Conservation (phyloP, 257 asterid genomes). For the Solanum ossicruentum region DNA sequence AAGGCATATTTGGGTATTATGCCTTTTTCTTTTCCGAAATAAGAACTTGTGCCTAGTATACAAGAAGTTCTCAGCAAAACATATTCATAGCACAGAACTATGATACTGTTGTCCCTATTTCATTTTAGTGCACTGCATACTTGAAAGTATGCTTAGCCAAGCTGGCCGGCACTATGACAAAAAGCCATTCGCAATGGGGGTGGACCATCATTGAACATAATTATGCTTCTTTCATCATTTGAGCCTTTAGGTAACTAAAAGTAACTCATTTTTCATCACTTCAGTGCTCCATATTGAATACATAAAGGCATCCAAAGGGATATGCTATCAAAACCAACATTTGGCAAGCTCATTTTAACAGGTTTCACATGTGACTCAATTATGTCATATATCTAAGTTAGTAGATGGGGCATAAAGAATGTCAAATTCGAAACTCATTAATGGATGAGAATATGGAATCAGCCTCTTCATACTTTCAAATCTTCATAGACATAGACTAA, state of each 20-base stretch:
- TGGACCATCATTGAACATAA: not conserved
- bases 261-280: not conserved
- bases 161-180: not conserved
- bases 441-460: not conserved
- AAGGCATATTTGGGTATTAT: too few relatives aligned
- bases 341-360: not conserved
- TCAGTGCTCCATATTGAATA: not conserved
- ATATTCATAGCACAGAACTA: not conserved
- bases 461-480: not conserved
- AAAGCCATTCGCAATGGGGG: not conserved
- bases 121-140: not conserved
- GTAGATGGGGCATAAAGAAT: not conserved
- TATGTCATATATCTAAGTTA: not conserved
- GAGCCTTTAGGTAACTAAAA: not conserved
- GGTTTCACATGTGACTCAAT: not conserved
- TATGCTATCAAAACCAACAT: too few relatives aligned
- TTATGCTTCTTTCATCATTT: not conserved
- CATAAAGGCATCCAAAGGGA: not conserved
- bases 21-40: not conserved
- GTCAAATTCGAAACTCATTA: not conserved
- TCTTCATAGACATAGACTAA: not conserved
- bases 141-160: not conserved
- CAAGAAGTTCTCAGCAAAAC: not conserved
- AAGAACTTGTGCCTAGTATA: not conserved
- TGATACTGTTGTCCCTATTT: not conserved